These are phyloP conservation scores for Leucocoprinus birnbaumii DNA, from an alignment of 768 basidiomycete genomes.

Conservation along the genomic window DNA sequence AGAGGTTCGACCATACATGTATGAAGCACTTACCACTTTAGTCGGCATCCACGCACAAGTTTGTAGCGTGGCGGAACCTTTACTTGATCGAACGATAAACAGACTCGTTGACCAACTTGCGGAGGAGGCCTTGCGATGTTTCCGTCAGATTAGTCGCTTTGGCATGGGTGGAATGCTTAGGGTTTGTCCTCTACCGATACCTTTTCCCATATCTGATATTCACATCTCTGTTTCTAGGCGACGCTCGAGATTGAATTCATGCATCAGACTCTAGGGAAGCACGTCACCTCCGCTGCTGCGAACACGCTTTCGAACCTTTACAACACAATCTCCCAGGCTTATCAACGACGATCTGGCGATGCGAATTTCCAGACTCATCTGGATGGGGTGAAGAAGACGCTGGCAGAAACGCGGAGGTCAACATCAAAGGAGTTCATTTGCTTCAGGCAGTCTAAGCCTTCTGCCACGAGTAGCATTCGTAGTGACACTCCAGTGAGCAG, in stretches of 20 bases:
- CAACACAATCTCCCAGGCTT: conserved; percentile 91
- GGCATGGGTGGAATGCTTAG: conserved; percentile 99
- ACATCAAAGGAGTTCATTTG: conserved; percentile 96
- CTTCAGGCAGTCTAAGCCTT: conserved; percentile 72
- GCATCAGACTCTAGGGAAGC: conserved; percentile 91
- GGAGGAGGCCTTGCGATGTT: conserved; percentile 78
- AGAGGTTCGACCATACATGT: conserved; percentile 96
- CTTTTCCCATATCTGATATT: not conserved
- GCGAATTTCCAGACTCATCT: conserved; percentile 85
- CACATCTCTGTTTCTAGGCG: conserved; percentile 50
- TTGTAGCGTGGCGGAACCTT: conserved; percentile 70
- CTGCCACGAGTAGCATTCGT: conserved; percentile 13
- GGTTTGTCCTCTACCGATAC: conserved; percentile 43
- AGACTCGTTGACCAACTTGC: conserved; percentile 82
- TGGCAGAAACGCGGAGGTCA: conserved; percentile 83
- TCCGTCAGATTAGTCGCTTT: conserved; percentile 86
- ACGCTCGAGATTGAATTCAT: conserved; percentile 99
- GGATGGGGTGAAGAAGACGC: conserved; percentile 87
- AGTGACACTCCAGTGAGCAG: conserved; percentile 6
- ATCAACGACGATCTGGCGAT: conserved; percentile 80
- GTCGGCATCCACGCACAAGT: conserved; percentile 93
- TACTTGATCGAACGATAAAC: conserved; percentile 81
- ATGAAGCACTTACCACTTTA: conserved; percentile 80
- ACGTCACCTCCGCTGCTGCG: conserved; percentile 79
- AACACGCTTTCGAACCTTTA: conserved; percentile 89